Base-by-base conservation (phyloP, 768 basidiomycete species). In the Pisolithus orientalis region DNA sequence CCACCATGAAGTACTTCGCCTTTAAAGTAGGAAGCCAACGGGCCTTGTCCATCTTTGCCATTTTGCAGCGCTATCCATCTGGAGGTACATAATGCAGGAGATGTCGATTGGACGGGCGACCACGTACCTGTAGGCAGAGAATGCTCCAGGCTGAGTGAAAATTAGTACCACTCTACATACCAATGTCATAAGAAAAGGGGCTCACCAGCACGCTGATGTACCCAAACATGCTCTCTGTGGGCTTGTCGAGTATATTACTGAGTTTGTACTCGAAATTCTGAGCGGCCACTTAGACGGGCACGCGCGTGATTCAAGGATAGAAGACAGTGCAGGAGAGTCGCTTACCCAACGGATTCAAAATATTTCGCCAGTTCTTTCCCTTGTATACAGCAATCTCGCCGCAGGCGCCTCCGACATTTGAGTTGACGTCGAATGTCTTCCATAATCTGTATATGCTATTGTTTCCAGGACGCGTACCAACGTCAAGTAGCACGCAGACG, bases 201-300 rank as follows among this genome's bases (percentile, higher is more conserved):
- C 76, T 53, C 56, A 89, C 87, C 73, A 97, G 65, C 32, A 99
- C 94, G 42, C 90, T 90, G 65, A 98, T 96, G 64, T 96, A 95
- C n/a, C 94, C 94, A 64, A 94, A 94, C 67, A 92, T 77, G 2
- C 82, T 84, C 62, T 94, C 92, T 0, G 83, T 89, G 4, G 92
- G 85, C 65, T 94, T 94, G 67, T 94, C 92, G 52, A 94, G 71
- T 61, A 95, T 94, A 62, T 90, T 86, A 62, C 88, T 87, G 56
- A 89, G 79, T 69, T 94, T 95, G 72, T 95, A 95, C 70, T 94
- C 91, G 63, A 95, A 97, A 65, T 96, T 95, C 65, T 96, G 94
- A 0, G 93, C 90, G 1, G 94, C 94, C 4, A 94, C 88, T 88
- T 44, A 54, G 14, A 48, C 51, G 31, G 16, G 28, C 10, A 13